phyloP scores from a whole-genome alignment of 2,329 filamentous ascomycete genomes.

The Beauveria brongniartii region DNA sequence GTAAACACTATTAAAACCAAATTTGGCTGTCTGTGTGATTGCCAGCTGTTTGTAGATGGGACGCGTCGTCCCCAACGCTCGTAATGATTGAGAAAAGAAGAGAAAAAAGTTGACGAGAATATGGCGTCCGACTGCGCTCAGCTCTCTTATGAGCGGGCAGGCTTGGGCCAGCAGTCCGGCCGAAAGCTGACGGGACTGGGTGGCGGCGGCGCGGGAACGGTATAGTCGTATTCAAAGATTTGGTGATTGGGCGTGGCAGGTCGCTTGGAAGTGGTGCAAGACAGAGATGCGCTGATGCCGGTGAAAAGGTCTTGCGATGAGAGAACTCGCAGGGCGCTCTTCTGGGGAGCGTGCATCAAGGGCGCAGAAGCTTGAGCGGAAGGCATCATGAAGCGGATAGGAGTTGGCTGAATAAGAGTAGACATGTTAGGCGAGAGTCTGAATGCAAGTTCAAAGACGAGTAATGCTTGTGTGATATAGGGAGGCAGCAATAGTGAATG shows the following conservation, averaged over 20 bases:
- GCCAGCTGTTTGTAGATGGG: not conserved
- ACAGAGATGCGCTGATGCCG: conserved; percentile 44
- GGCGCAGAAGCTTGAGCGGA: conserved; percentile 24
- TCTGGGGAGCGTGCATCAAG: conserved; percentile 40
- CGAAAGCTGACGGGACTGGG: conserved; percentile 57
- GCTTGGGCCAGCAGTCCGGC: conserved; percentile 44
- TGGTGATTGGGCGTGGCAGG: conserved; percentile 39
- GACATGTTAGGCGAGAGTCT: conserved; percentile 3
- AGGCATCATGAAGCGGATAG: conserved; percentile 23
- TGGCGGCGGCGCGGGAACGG: conserved; percentile 56
- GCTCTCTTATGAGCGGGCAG: conserved; percentile 23
- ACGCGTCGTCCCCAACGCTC: not conserved
- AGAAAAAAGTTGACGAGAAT: not conserved
- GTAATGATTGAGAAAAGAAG: not conserved
- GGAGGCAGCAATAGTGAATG: not conserved
- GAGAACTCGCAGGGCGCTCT: conserved; percentile 36
- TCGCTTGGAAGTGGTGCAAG: conserved; percentile 33
- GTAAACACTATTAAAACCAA: not conserved
- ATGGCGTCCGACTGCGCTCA: not conserved
- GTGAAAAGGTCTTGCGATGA: conserved; percentile 42
- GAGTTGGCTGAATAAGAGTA: conserved; percentile 3
- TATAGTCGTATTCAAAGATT: conserved; percentile 52
- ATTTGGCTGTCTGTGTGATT: not conserved
- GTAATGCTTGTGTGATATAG: too few species aligned
- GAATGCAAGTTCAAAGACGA: not conserved